These are phyloP conservation scores for Plasmodium berghei DNA, from an alignment of 169 alveolate species.

Conservation along the genomic window DNA sequence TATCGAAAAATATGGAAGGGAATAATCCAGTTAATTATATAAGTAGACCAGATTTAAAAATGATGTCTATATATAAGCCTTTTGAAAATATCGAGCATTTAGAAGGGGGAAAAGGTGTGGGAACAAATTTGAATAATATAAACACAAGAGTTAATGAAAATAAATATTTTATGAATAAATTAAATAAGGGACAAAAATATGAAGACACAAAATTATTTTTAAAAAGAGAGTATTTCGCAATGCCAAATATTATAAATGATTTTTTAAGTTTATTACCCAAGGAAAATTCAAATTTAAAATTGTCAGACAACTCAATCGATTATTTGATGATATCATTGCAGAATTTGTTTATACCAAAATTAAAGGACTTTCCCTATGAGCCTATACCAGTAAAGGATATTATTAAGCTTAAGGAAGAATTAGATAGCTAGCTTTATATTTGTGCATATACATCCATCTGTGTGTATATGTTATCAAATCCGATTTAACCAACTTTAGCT, in stretches of 20 bases:
- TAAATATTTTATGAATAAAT: constrained; percentile 9
- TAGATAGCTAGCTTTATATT: constrained; percentile 19
- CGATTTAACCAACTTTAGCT: too few species aligned
- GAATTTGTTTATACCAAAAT: constrained; percentile 50
- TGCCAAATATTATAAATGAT: constrained; percentile 70
- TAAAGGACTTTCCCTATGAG: constrained; percentile 54
- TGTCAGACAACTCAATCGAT: constrained; percentile 71
- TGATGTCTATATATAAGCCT: constrained; percentile 59
- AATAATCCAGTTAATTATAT: constrained; percentile 23
- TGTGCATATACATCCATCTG: not conserved
- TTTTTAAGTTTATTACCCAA: constrained; percentile 71
- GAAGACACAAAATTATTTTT: constrained; percentile 25
- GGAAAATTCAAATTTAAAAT: constrained; percentile 35
- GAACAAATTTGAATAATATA: constrained; percentile 3
- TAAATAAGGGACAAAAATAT: constrained; percentile 5
- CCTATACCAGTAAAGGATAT: constrained; percentile 75
- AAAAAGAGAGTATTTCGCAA: constrained; percentile 52
- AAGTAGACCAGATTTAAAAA: constrained; percentile 70
- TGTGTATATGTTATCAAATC: too few species aligned
- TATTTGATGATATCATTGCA: constrained; percentile 42
- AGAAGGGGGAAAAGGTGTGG: constrained; percentile 4
- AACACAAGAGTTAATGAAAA: constrained; percentile 1
- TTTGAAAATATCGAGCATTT: constrained; percentile 51
- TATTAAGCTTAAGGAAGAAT: constrained; percentile 34
- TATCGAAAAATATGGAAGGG: not conserved